phyloP scores from a whole-genome alignment of 1,139 yeast species.

The Dujonia santamariae region DNA sequence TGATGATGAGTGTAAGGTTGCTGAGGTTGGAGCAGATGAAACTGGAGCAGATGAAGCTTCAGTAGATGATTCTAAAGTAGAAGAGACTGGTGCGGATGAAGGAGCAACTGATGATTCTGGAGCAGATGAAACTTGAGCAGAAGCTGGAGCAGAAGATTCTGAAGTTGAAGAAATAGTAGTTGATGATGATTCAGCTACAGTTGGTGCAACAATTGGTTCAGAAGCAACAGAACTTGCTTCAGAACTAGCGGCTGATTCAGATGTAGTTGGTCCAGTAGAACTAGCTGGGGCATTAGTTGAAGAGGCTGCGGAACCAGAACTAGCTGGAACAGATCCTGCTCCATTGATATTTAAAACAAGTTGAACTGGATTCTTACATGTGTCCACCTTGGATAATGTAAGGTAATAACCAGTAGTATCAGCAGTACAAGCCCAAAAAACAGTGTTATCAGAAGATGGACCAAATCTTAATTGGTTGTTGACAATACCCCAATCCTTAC shows the following conservation, averaged over 20 bases:
- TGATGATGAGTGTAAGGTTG: constrained; percentile 1
- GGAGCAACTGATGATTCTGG: constrained; percentile 5
- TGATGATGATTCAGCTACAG: too few species aligned
- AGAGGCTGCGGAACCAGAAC: constrained; percentile 9
- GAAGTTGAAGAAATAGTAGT: background rate
- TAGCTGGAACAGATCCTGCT: constrained; percentile 10
- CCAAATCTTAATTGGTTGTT: constrained; percentile 25
- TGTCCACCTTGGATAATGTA: constrained; percentile 12
- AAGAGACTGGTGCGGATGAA: constrained; percentile 7
- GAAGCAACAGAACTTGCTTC: constrained; percentile 7
- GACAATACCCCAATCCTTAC: constrained; percentile 26
- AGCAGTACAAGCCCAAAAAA: constrained; percentile 25
- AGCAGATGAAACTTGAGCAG: background rate
- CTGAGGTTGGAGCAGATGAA: background rate
- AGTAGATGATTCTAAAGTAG: constrained; percentile 6
- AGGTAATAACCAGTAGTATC: constrained; percentile 12
- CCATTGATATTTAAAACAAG: constrained; percentile 15
- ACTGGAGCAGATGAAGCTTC: constrained; percentile 4
- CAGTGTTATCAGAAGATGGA: constrained; percentile 13
- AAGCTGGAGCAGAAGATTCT: background rate
- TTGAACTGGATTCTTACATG: constrained; percentile 14
- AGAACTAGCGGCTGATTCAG: too few species aligned
- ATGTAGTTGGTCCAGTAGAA: constrained; percentile 6
- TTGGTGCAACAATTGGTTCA: background rate
- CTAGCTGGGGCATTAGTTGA: constrained; percentile 10